Evolutionary conservation across 2,329 filamentous ascomycete genomes (phyloP).

Genomic region (Fusarium buharicum): DNA sequence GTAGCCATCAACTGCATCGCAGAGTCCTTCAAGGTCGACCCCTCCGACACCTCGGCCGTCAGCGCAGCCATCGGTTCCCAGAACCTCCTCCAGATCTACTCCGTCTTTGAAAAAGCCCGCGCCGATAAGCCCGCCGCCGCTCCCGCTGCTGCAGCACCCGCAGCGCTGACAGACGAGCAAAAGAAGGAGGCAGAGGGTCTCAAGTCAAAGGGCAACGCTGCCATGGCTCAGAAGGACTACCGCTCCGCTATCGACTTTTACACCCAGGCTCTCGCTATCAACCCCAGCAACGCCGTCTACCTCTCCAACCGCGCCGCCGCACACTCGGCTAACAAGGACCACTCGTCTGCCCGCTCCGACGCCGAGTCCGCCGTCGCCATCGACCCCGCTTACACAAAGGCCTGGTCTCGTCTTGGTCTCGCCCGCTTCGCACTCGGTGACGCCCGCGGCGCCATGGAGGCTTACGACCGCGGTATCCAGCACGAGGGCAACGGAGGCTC

Average conservation of each 20-base stretch:
- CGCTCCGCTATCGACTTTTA: constrained; percentile 83
- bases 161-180: constrained; percentile 61
- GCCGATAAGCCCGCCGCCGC: constrained; percentile 57
- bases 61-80: constrained; percentile 84
- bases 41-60: constrained; percentile 77
- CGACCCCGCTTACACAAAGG: constrained; percentile 95
- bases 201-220: constrained; percentile 91
- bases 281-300: constrained; percentile 92
- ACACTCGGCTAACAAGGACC: constrained; percentile 84
- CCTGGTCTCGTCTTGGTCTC: constrained; percentile 92
- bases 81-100: constrained; percentile 90
- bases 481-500: constrained; percentile 93
- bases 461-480: constrained; percentile 92
- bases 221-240: constrained; percentile 97
- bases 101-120: constrained; percentile 90
- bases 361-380: constrained; percentile 89
- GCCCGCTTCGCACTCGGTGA: constrained; percentile 93
- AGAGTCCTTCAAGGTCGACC: constrained; percentile 94
- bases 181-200: constrained; percentile 87
- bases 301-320: constrained; percentile 97
- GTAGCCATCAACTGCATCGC: constrained; percentile 94
- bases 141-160: constrained; percentile 44
- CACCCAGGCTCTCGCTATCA: constrained; percentile 82
- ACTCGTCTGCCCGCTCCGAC: constrained; percentile 84
- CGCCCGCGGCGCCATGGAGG: constrained; percentile 90